A percentile compares a stretch with the other conserved stretches of the same genome.
Conservation (phyloP, 345 rosid genomes). For the Punica granatum region DNA sequence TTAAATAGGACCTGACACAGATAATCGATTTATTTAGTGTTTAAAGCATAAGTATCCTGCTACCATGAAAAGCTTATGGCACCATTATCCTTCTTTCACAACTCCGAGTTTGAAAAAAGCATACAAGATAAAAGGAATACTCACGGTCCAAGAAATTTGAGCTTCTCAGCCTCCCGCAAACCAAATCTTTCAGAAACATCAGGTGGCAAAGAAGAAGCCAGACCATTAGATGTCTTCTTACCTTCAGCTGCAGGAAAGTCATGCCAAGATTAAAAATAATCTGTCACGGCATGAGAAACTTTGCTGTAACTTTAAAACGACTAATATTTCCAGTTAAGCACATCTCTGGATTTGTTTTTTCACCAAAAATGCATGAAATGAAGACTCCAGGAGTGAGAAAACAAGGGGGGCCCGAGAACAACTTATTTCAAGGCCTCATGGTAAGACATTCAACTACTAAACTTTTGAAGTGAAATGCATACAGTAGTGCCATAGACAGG, state of each 20-base stretch:
- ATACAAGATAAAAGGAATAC: constrained; percentile 20
- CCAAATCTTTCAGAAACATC: constrained; percentile 63
- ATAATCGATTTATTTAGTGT: not conserved
- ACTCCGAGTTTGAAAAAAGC: not conserved
- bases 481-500: not conserved
- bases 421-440: not conserved
- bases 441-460: not conserved
- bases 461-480: not conserved
- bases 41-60: not conserved
- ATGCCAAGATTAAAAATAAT: constrained; percentile 13
- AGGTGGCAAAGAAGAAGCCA: constrained; percentile 28
- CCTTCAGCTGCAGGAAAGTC: constrained; percentile 28
- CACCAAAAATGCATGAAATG: too few relatives aligned
- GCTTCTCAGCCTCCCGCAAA: constrained; percentile 66
- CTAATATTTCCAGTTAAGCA: not conserved
- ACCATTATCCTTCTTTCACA: not conserved
- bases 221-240: constrained; percentile 32
- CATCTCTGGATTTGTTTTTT: not conserved
- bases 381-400: too few relatives aligned
- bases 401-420: not conserved
- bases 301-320: not conserved
- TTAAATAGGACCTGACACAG: not conserved
- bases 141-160: constrained; percentile 72
- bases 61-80: not conserved
- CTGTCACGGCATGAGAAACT: not conserved